Evolutionary conservation across 2,329 filamentous ascomycete genomes (phyloP).

Genomic region (Didymella keratinophila): DNA sequence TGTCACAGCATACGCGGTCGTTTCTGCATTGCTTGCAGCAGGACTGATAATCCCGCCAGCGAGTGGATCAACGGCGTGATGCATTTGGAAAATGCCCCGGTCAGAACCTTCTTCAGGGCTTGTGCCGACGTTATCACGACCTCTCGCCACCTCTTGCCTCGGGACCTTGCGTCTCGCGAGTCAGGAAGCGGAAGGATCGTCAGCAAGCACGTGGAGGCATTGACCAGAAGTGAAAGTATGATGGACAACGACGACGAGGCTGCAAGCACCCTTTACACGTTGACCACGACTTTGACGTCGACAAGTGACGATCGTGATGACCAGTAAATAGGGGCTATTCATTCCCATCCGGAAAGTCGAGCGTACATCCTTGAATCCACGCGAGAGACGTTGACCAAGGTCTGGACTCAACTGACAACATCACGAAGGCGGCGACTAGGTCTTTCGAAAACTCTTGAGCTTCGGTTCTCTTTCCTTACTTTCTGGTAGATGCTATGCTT

Average conservation of each 20-base stretch:
- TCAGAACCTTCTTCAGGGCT: conserved; percentile 13
- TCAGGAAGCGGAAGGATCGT: conserved; percentile 17
- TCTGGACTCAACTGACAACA: not conserved
- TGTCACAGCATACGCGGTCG: conserved; percentile 1
- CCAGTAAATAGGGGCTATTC: conserved; percentile 2
- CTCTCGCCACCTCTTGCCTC: conserved; percentile 18
- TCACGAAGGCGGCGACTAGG: not conserved
- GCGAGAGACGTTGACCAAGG: not conserved
- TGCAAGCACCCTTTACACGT: conserved; percentile 5
- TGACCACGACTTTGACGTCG: conserved; percentile 9
- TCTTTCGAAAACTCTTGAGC: not conserved
- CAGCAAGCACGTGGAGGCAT: conserved; percentile 23
- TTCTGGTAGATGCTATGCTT: not conserved
- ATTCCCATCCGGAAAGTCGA: not conserved
- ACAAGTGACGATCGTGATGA: conserved; percentile 12
- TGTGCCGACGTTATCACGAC: conserved; percentile 19
- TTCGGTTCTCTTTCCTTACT: not conserved
- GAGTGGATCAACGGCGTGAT: conserved; percentile 15
- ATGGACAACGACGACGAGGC: conserved; percentile 8
- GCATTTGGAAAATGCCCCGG: conserved; percentile 15
- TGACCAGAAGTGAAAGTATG: conserved; percentile 11
- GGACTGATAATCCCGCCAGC: conserved; percentile 6
- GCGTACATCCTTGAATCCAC: not conserved
- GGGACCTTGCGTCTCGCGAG: conserved; percentile 16
- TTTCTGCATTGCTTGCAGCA: conserved; percentile 4